Percentiles rank a stretch among this genome's conserved stretches.
Conservation (phyloP, 495 filamentous ascomycete genomes). For the Penicillium subrubescens region DNA sequence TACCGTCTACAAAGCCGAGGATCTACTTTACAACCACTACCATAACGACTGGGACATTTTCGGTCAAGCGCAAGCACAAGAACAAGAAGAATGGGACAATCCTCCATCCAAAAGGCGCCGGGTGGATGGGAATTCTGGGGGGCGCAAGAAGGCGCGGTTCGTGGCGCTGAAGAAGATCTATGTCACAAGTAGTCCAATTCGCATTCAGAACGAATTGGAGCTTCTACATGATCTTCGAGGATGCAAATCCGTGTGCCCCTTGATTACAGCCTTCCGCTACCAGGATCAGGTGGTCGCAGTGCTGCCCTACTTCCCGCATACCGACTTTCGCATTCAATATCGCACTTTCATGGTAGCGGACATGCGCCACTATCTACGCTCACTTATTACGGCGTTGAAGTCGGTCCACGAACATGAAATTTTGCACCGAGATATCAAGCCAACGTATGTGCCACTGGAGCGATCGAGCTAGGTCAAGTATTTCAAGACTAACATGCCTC, state of each 20-base stretch:
- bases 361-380: conserved; percentile 85
- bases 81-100: conserved; percentile 62
- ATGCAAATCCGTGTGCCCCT: conserved; percentile 81
- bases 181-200: conserved; percentile 88
- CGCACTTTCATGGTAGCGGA: conserved; percentile 80
- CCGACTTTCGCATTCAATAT: conserved; percentile 95
- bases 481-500: conserved; percentile 16
- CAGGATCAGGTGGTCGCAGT: conserved; percentile 95
- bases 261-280: conserved; percentile 93
- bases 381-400: conserved; percentile 79
- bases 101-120: conserved; percentile 58
- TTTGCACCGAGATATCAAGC: conserved; percentile 96
- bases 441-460: conserved; percentile 58
- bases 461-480: neutral
- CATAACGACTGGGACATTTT: conserved; percentile 83
- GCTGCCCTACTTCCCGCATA: conserved; percentile 91
- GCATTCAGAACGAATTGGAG: conserved; percentile 96
- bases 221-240: conserved; percentile 87
- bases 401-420: conserved; percentile 83
- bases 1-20: conserved; percentile 98
- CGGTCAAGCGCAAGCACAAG: conserved; percentile 60
- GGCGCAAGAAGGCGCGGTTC: conserved; percentile 60
- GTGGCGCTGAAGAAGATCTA: conserved; percentile 99
- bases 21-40: conserved; percentile 82
- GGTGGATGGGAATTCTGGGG: conserved; percentile 35